phyloP scores from a whole-genome alignment of 2,329 filamentous ascomycete species.

The Chaetoscypha palmicola region DNA sequence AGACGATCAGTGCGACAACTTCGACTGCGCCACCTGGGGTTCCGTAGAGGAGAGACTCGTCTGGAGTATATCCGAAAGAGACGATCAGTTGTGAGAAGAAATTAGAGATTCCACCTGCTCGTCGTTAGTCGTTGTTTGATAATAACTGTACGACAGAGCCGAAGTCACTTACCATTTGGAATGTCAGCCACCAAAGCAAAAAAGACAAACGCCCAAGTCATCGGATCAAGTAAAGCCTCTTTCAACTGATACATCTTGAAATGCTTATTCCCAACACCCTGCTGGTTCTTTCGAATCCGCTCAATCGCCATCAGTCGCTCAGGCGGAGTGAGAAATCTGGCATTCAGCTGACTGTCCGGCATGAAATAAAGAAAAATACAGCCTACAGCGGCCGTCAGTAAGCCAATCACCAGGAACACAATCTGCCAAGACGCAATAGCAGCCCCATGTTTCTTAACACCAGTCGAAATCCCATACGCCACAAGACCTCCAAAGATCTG shows the following conservation, averaged over 20 bases:
- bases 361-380: constrained; percentile 38
- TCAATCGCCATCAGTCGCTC: constrained; percentile 39
- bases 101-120: constrained; percentile 42
- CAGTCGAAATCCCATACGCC: constrained; percentile 55
- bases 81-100: constrained; percentile 54
- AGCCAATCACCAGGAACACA: constrained; percentile 41
- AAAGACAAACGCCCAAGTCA: constrained; percentile 35
- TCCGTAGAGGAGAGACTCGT: constrained; percentile 27
- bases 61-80: constrained; percentile 34
- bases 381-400: constrained; percentile 37
- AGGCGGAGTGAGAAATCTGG: constrained; percentile 37
- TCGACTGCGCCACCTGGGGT: constrained; percentile 28
- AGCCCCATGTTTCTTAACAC: constrained; percentile 42
- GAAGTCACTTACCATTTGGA: constrained; percentile 23
- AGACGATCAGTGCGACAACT: constrained; percentile 23
- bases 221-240: constrained; percentile 36
- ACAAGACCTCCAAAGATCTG: constrained; percentile 57
- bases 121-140: background rate
- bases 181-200: constrained; percentile 35
- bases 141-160: background rate
- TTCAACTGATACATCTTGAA: constrained; percentile 46
- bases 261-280: constrained; percentile 46
- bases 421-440: constrained; percentile 53
- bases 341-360: constrained; percentile 38
- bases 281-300: constrained; percentile 49